phyloP scores from a whole-genome alignment of 495 filamentous ascomycete species.

The Bryoglossum gracile region DNA sequence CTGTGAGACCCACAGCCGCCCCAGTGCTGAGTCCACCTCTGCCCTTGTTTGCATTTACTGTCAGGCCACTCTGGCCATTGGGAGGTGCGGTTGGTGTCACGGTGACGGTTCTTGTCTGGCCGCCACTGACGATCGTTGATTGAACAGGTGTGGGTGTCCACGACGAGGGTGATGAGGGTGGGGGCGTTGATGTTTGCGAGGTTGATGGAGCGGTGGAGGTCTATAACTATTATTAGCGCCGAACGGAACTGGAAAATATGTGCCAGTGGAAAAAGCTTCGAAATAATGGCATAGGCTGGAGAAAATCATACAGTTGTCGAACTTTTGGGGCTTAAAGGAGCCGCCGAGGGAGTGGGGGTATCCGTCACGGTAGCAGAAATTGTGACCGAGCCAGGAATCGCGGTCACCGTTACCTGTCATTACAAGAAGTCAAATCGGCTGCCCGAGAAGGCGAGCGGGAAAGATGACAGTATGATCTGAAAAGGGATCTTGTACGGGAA shows the following conservation, averaged over 20 bases:
- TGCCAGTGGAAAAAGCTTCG: too few species aligned
- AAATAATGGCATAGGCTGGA: too few species aligned
- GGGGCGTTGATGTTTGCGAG: constrained; percentile 8
- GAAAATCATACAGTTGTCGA: constrained; percentile 19
- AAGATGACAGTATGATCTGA: constrained; percentile 3
- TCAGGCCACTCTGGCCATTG: constrained; percentile 2
- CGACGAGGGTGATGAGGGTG: constrained; percentile 15
- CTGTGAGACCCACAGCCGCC: constrained; percentile 29
- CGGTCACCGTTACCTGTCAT: constrained; percentile 28
- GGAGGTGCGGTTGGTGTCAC: constrained; percentile 35
- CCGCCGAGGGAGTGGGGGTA: constrained; percentile 6
- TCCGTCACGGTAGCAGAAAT: constrained; percentile 4
- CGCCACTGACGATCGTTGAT: constrained; percentile 41
- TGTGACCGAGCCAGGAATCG: constrained; percentile 21
- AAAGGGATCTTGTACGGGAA: neutral
- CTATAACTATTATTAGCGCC: too few species aligned
- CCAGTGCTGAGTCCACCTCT: constrained; percentile 28
- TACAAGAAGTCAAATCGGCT: constrained; percentile 22
- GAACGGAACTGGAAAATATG: too few species aligned
- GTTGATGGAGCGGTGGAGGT: too few species aligned
- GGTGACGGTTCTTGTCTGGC: constrained; percentile 44
- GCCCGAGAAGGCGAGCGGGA: constrained; percentile 16
- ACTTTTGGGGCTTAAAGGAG: constrained; percentile 18
- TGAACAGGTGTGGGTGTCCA: constrained; percentile 38
- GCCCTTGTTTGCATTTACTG: neutral